These are phyloP conservation scores for Xylaria longipes DNA, from an alignment of 495 filamentous ascomycete species.

Conservation along the genomic window DNA sequence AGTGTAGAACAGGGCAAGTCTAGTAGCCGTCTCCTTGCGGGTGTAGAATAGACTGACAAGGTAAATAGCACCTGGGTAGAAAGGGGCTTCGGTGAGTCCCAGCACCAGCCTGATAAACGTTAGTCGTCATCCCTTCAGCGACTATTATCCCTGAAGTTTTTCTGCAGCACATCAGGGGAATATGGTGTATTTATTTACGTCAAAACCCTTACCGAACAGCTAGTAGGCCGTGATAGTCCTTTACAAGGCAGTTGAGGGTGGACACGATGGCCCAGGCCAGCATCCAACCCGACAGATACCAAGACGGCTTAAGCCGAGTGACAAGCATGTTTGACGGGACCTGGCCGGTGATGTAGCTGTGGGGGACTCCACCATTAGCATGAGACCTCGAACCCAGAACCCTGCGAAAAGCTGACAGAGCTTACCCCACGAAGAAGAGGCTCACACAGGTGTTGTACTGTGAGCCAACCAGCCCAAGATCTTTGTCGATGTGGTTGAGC, in stretches of 20 bases:
- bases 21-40: slow-evolving; percentile 42
- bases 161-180: neutral
- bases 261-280: slow-evolving; percentile 23
- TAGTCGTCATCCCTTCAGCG: neutral
- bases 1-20: slow-evolving; percentile 33
- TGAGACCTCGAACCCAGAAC: neutral
- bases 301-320: slow-evolving; percentile 37
- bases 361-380: slow-evolving; percentile 6
- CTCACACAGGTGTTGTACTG: slow-evolving; percentile 59
- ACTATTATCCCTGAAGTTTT: neutral
- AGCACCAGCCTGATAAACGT: slow-evolving; percentile 13
- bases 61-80: slow-evolving; percentile 48
- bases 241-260: slow-evolving; percentile 16
- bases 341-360: slow-evolving; percentile 23
- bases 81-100: slow-evolving; percentile 22
- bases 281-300: slow-evolving; percentile 33
- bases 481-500: slow-evolving; percentile 54
- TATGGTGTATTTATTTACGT: neutral
- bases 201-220: slow-evolving; percentile 3
- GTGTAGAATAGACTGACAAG: slow-evolving; percentile 53
- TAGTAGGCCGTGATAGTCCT: slow-evolving; percentile 21
- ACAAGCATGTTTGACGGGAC: slow-evolving; percentile 46
- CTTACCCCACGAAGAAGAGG: slow-evolving; percentile 58
- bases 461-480: slow-evolving; percentile 54
- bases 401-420: slow-evolving; percentile 9